Evolutionary conservation across 2,329 filamentous ascomycete genomes (phyloP).

Genomic region (Paraconiothyrium brasiliense): DNA sequence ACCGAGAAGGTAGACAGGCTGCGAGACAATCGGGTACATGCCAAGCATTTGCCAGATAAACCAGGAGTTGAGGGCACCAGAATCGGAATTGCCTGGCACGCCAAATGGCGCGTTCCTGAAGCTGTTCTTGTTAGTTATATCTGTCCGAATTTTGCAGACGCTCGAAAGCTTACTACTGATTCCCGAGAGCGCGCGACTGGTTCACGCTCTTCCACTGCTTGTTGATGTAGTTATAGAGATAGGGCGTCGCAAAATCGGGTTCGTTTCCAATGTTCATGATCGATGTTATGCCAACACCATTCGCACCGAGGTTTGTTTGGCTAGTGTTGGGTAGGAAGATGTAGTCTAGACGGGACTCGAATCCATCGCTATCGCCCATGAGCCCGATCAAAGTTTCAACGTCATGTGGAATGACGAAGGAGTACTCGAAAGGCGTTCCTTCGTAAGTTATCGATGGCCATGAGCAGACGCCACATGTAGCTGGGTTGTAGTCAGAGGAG

Average conservation of each 20-base stretch:
- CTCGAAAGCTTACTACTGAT: conserved; percentile 40
- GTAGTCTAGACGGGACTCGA: conserved; percentile 49
- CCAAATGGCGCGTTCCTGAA: conserved; percentile 42
- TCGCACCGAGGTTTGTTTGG: conserved; percentile 45
- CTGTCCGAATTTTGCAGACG: no score
- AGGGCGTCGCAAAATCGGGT: conserved; percentile 72
- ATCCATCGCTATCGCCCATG: conserved; percentile 46
- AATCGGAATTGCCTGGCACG: conserved; percentile 55
- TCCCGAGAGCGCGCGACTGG: conserved; percentile 37
- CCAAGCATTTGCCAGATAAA: conserved; percentile 59
- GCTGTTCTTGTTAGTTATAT: conserved; percentile 18
- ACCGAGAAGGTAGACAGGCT: conserved; percentile 71
- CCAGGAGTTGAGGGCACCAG: conserved; percentile 59
- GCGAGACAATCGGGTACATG: conserved; percentile 66
- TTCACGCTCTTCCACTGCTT: conserved; percentile 52
- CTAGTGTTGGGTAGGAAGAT: conserved; percentile 47
- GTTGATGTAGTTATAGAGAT: conserved; percentile 56
- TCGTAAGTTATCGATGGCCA: conserved; percentile 51
- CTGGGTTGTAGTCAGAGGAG: conserved; percentile 46
- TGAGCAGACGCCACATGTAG: conserved; percentile 47
- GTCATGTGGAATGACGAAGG: conserved; percentile 51
- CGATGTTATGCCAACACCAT: conserved; percentile 55
- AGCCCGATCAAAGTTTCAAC: conserved; percentile 49
- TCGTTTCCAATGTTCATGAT: conserved; percentile 67
- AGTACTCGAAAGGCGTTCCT: conserved; percentile 52